Evolutionary conservation across 1,284 basidiomycete species (phyloP).

Genomic region (Neolentinus lepideus): DNA sequence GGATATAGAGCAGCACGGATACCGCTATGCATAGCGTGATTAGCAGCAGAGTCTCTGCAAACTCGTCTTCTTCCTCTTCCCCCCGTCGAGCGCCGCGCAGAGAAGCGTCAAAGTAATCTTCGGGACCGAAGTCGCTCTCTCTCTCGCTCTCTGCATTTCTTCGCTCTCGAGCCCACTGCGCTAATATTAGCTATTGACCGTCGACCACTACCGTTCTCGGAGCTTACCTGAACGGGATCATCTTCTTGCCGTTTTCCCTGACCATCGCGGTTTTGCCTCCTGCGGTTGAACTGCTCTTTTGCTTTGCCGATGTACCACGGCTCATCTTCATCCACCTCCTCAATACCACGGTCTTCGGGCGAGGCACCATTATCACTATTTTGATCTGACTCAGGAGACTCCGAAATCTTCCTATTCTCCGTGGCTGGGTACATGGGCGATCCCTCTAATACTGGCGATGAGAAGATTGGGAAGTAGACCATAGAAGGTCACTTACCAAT

Average conservation of each 20-base stretch:
- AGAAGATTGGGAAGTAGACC: neutral
- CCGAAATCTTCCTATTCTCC: slow-evolving; percentile 14
- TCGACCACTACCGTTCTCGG: slow-evolving; percentile 7
- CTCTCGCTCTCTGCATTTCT: slow-evolving; percentile 64
- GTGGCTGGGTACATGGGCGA: slow-evolving; percentile 1
- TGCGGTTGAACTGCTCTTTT: slow-evolving; percentile 60
- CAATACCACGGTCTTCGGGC: slow-evolving; percentile 6
- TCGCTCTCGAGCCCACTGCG: slow-evolving; percentile 70
- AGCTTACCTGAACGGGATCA: slow-evolving; percentile 60
- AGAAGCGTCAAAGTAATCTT: slow-evolving; percentile 73
- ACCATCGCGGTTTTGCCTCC: slow-evolving; percentile 34
- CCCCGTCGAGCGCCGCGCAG: slow-evolving; percentile 47
- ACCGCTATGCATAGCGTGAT: slow-evolving; percentile 59
- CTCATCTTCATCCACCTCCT: slow-evolving; percentile 19
- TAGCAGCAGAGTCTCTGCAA: slow-evolving; percentile 66
- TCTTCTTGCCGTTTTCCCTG: slow-evolving; percentile 47
- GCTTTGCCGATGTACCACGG: slow-evolving; percentile 79
- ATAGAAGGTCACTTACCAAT: slow-evolving; percentile 23
- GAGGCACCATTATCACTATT: slow-evolving; percentile 7
- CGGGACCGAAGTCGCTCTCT: slow-evolving; percentile 68
- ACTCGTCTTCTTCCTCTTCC: slow-evolving; percentile 56
- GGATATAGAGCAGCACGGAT: slow-evolving; percentile 61
- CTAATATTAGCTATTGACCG: neutral
- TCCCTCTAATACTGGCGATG: neutral
- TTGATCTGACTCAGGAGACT: slow-evolving; percentile 1